Evolutionary conservation across 2,329 filamentous ascomycete species (phyloP), one percentile per base, ranked within the genome.

Genomic region (Septoria petroselini): DNA sequence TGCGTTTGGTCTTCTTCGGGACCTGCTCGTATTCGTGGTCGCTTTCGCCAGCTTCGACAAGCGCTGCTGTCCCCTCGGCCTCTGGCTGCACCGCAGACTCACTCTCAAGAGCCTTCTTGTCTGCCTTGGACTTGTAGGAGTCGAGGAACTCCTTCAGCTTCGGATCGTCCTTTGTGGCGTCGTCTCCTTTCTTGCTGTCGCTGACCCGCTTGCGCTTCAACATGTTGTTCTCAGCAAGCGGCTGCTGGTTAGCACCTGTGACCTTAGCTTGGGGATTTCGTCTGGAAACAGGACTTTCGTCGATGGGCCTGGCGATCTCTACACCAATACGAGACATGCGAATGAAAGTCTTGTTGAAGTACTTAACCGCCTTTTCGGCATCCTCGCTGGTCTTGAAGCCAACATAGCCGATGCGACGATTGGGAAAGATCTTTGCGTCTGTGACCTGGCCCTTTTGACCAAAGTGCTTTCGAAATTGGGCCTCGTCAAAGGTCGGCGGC

Each of bases 291-390:
- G 27, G 34, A 5, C 55, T 80, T 67, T 74, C 62, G 30, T 60
- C 57, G 33, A 94, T 86, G 53, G 93, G 85, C 68, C 81, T 84
- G 49, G 93, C 93, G 65, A 93, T 74, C 73, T 96, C 91, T 55
- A 96, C 93, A 23, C 79, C 80, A 63, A 98, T 90, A 74, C 85
- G 94, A 50, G 91, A 95, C 87, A 96, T 93, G 62, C 90, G 88
- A 63, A 98, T 89, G 71, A 90, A 98, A 57, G 91, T 85, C 68
- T 82, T 88, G 76, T 98, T 91, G 77, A 96, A 96, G 75, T 95
- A 95, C 70, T 88, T 91, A 68, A 94, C 86, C 37, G 93, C 91
- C 65, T 84, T 81, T 50, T 81, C 76, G 49, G 93, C 93, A 67
- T 88, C 85, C 55, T 91, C 82, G 11, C 86, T 75, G 43, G 81